Base-by-base conservation (phyloP, 2,329 filamentous ascomycete genomes). In the Fusarium coffeatum region DNA sequence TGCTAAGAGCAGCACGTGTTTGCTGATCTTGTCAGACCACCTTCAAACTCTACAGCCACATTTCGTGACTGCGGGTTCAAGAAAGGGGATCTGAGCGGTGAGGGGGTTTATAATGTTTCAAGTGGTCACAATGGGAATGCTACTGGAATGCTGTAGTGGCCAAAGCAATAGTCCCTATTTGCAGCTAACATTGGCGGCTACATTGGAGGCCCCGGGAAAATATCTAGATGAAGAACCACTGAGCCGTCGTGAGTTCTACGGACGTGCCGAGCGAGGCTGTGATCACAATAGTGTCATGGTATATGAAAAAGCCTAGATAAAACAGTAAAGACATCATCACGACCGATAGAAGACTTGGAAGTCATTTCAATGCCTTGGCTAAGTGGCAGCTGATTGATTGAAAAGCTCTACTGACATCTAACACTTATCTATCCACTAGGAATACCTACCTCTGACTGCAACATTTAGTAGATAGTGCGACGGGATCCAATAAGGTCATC, bases 1-100 rank as follows among this genome's bases (percentile, higher is more conserved):
- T 41, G 49, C n/a, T 34, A 28, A 51, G 41, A 51, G 22, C 32
- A 51, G 49, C 49, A 51, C 49, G 49, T 51, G 49, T 18, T 5
- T 41, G 49, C 15, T 41, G 49, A 51, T 51, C 49, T 3, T 11
- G 25, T 41, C 23, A 37, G 49, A 16, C 32, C 5, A 41, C 9
- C 23, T 51, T 20, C 27, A 11, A 51, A 51, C 49, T 20, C 27
- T 51, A 7, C 9, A 51, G 32, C 49, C 49, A 51, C 49, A 16
- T 41, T 41, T 13, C 18, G 16, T 20, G 5, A 28, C 34, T 37
- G 34, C 10, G 34, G 18, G 15, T 18, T 13, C 3, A 12, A 23
- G 15, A 41, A 41, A 41, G 40, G 49, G 49, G 22, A 18, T 15
- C 15, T 5, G 18, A n/a, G 49, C 32, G 49, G 49, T 51, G 23